phyloP scores from a whole-genome alignment of 192 early-diverging fungal genomes.

The Mortierella alpina region DNA sequence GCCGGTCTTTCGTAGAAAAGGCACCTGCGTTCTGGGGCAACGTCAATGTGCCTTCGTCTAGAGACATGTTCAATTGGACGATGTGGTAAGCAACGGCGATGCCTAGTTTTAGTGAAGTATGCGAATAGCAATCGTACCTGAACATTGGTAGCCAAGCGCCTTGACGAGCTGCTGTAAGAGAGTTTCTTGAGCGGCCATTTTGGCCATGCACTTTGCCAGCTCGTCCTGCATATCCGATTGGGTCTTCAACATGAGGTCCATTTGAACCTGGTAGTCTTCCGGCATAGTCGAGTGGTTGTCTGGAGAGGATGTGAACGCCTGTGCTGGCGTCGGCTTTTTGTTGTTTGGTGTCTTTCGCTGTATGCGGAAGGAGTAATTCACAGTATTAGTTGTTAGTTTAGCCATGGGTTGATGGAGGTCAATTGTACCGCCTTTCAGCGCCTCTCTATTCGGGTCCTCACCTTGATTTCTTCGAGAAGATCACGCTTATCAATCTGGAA shows the following conservation, averaged over 20 bases:
- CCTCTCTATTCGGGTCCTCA: neutral
- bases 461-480: conserved; percentile 65
- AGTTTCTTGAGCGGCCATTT: conserved; percentile 48
- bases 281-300: conserved; percentile 3
- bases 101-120: neutral
- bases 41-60: neutral
- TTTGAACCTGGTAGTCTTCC: conserved; percentile 32
- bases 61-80: neutral
- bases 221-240: conserved; percentile 53
- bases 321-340: conserved; percentile 11
- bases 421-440: neutral
- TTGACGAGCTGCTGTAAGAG: conserved; percentile 54
- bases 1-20: too few species aligned
- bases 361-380: neutral
- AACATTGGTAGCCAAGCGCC: conserved; percentile 42
- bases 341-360: conserved; percentile 51
- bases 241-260: conserved; percentile 25
- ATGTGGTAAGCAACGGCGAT: neutral
- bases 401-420: neutral
- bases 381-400: neutral
- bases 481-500: conserved; percentile 66
- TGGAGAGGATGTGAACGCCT: conserved; percentile 4
- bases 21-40: too few species aligned
- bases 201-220: conserved; percentile 50
- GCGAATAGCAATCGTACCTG: conserved; percentile 17